These are phyloP conservation scores for Verticillium tricorpus DNA, from an alignment of 2,329 filamentous ascomycete genomes.

Conservation along the genomic window DNA sequence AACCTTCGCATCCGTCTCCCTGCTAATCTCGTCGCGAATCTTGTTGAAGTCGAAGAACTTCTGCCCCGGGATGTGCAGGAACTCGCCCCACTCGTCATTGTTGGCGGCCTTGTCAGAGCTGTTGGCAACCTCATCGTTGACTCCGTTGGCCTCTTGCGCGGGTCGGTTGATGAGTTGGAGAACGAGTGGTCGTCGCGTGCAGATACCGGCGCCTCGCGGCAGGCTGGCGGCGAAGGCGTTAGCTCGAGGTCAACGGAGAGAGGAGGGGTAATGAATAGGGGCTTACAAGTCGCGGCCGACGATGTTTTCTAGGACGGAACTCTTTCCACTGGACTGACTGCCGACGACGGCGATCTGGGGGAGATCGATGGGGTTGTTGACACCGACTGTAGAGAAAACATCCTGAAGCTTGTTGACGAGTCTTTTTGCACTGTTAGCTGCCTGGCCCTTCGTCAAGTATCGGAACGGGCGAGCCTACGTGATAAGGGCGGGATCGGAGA, in stretches of 20 bases:
- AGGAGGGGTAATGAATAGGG: constrained; percentile 9
- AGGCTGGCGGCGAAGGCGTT: constrained; percentile 54
- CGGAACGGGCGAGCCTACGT: constrained; percentile 39
- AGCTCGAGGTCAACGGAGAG: constrained; percentile 7
- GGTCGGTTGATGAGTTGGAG: constrained; percentile 96
- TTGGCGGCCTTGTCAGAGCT: constrained; percentile 85
- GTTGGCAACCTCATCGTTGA: constrained; percentile 59
- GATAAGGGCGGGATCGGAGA: constrained; percentile 63
- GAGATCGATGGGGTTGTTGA: constrained; percentile 98
- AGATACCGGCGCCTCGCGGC: constrained; percentile 95
- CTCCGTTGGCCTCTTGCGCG: constrained; percentile 66
- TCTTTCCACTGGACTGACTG: constrained; percentile 98
- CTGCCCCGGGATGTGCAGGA: constrained; percentile 93
- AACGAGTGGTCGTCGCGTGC: constrained; percentile 91
- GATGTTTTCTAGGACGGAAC: constrained; percentile 97
- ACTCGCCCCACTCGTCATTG: constrained; percentile 96
- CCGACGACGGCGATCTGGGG: constrained; percentile 98
- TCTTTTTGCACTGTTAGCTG: constrained; percentile 35
- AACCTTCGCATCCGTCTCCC: constrained; percentile 95
- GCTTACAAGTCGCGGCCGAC: constrained; percentile 97
- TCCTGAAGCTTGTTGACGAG: constrained; percentile 99
- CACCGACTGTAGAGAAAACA: constrained; percentile 97
- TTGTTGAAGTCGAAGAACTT: constrained; percentile 99
- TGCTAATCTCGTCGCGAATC: constrained; percentile 94
- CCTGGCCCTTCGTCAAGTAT: constrained; percentile 4